phyloP scores from a whole-genome alignment of 306 rosid species.

The Prunus kanzakura region DNA sequence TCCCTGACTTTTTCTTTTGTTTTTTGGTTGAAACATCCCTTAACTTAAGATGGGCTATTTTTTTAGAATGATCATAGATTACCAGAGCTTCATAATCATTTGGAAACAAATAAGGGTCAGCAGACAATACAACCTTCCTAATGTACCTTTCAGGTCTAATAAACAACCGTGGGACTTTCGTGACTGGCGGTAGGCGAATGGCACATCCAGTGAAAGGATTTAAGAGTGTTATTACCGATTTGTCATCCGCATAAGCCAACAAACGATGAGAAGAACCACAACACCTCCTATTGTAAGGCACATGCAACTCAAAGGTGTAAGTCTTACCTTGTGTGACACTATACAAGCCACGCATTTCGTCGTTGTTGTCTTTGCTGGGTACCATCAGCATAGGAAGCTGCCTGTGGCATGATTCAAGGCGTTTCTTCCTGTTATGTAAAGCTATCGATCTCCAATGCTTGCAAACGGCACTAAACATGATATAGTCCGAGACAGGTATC shows the following conservation, averaged over 20 bases:
- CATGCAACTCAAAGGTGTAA: not conserved
- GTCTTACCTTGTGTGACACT: not conserved
- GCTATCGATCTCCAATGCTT: not conserved
- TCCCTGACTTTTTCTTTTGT: too few relatives aligned
- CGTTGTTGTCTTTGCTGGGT: not conserved
- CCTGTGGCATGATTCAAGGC: not conserved
- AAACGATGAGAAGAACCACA: not conserved
- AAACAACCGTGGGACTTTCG: not conserved
- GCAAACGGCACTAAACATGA: constrained; percentile 5
- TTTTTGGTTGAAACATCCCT: too few relatives aligned
- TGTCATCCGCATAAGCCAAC: not conserved
- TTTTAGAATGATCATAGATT: not conserved
- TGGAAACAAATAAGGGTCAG: not conserved
- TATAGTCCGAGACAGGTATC: not conserved
- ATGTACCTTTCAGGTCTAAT: not conserved
- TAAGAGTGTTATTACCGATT: not conserved
- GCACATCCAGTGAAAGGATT: not conserved
- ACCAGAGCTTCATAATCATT: not conserved
- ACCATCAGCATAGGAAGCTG: not conserved
- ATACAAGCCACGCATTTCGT: not conserved
- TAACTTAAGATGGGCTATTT: not conserved
- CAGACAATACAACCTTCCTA: not conserved
- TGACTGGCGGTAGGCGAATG: not conserved
- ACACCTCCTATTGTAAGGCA: not conserved
- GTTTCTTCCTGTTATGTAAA: not conserved